These are phyloP conservation scores for Termitomyces eurrhizus DNA, from an alignment of 768 basidiomycete species.

Conservation along the genomic window DNA sequence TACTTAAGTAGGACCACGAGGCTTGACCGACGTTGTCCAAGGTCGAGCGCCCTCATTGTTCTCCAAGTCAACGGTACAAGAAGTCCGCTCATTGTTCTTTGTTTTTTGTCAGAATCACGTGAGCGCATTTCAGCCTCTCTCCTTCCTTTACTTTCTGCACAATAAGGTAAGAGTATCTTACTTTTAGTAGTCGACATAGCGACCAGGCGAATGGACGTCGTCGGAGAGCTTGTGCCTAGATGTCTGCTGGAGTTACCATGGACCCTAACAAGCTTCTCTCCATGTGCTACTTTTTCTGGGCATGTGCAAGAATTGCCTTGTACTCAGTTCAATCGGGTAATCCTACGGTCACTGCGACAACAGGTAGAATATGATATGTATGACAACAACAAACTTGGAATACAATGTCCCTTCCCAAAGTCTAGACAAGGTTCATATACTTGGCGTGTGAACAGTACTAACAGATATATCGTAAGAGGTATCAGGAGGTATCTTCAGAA, in stretches of 20 bases:
- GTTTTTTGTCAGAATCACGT: background rate
- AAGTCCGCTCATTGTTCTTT: slow-evolving; percentile 8
- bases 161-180: background rate
- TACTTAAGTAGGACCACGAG: slow-evolving; percentile 6
- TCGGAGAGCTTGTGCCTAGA: background rate
- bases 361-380: slow-evolving; percentile 3
- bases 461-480: background rate
- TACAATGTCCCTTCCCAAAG: slow-evolving; percentile 16
- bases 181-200: background rate
- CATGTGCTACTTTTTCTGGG: background rate
- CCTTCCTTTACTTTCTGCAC: background rate
- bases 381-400: slow-evolving; percentile 8
- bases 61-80: background rate
- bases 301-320: background rate
- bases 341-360: background rate
- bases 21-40: background rate
- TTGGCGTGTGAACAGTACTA: slow-evolving; percentile 4
- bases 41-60: slow-evolving; percentile 6
- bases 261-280: background rate
- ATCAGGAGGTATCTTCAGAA: slow-evolving; percentile 12
- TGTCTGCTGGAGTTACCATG: background rate
- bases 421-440: slow-evolving; percentile 2
- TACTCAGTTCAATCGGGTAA: background rate
- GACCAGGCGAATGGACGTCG: background rate
- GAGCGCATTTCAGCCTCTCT: background rate